Evolutionary conservation across 164 flowering plant genomes (phyloP), one percentile per base, ranked within the genome.

Genomic region (Piper longum): DNA sequence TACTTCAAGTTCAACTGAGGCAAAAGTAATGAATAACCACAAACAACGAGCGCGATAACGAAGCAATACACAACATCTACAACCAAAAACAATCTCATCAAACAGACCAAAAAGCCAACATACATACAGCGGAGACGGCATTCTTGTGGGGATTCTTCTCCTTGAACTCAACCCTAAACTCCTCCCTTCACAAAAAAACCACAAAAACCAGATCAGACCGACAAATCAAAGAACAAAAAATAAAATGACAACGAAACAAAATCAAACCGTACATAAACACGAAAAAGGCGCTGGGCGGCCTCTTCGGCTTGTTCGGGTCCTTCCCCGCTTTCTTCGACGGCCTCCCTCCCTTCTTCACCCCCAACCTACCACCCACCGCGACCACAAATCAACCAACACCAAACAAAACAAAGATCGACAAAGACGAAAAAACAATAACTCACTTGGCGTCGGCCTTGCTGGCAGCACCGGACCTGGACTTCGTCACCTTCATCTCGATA

Each of bases 231-330:
- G 36, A 26, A 26, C 36, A 26, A 26, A 26, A 26, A 26, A 26
- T 26, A 0, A 26, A 43, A 65, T 13, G 14, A 52, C 48, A 0
- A 5, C 9, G 45, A 16, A 62, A 26, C 60, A 9, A 59, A 4
- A 56, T 6, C 16, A 52, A 57, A 5, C 7, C 64, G 64, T 73
- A 88, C 92, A 88, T 83, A 87, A 88, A 88, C 40, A 88, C 89
- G 67, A 88, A 88, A 71, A 88, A 88, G 60, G 96, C 96, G 72
- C 92, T 88, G 2, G 88, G 77, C n/a, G 96, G 96, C 82, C 88
- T 84, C 77, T 88, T 88, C 0, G 96, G 95, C 81, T 80, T 87
- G 83, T 89, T 89, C 2, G 97, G 97, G 71, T 89, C 97, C 78
- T 89, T 89, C 18, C 62, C 81, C 4, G 84, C 69, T 75, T 88